Base-by-base conservation (phyloP, 352 stramenopile species). In the Globisporangium rhizosaccharum region DNA sequence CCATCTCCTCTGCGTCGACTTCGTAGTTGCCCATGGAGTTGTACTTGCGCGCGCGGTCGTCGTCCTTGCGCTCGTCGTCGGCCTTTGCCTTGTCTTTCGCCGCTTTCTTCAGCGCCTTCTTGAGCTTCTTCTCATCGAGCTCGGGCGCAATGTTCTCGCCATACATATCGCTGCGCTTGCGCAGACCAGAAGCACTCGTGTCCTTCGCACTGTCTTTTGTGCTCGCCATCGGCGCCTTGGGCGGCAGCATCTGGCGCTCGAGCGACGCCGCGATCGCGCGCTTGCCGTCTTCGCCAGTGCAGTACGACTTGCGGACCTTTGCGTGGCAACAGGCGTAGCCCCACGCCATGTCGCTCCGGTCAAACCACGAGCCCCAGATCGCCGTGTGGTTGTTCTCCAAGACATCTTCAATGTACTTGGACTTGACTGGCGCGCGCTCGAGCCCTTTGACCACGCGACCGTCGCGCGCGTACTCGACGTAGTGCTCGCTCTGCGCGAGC, bases 301-400 rank as follows among this genome's bases (percentile, higher is more conserved):
- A 98, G 63, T 98, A 99, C 0, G 90, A 97, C 59, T 97, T 98
- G 63, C 83, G 83, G 9, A 98, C 82, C 51, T 91, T 92, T 1
- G 90, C 98, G 70, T 99, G 96, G 73, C 97, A 98, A 71, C 97
- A 99, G 18, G 75, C 85, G 75, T 98, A 99, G 4, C 97, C 97
- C 97, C 97, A 99, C n/a, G 73, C 63, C 68, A 92, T 96, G 18
- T 92, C 90, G 14, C 79, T 79, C 9, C 82, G 82, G 68, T 99
- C 96, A 76, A 98, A 99, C 74, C 96, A 99, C 33, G 88, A 98
- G 23, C 97, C 97, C 96, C 96, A 99, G 12, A 99, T 90, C 18
- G 74, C 85, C 9, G 81, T 96, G 69, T 99, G 97, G 68, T 98
- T 99, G 71, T 97, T 97, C 53, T 94, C 81, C 28, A 94, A 87